These are phyloP conservation scores for Logfia minima DNA, from an alignment of 129 eudicot species.

Conservation along the genomic window DNA sequence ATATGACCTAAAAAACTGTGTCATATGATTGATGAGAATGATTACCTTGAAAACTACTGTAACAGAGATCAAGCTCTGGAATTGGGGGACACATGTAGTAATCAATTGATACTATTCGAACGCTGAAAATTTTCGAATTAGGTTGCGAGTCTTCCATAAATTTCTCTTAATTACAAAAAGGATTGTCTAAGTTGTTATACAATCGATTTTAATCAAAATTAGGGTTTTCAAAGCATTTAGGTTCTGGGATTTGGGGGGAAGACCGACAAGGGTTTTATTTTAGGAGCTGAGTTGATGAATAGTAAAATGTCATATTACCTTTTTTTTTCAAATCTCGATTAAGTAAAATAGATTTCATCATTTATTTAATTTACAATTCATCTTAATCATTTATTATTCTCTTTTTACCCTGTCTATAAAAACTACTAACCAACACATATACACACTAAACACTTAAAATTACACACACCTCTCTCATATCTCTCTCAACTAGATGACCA, in stretches of 20 bases:
- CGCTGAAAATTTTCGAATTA: constrained; percentile 53
- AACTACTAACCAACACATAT: no score
- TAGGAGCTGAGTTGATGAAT: no score
- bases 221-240: constrained; percentile 25
- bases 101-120: constrained; percentile 88
- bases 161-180: background rate
- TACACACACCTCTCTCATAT: no score
- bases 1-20: background rate
- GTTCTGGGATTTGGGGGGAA: background rate
- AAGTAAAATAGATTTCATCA: no score
- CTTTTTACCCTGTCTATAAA: no score
- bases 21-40: background rate
- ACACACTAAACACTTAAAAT: no score
- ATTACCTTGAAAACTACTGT: constrained; percentile 83
- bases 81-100: constrained; percentile 88
- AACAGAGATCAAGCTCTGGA: constrained; percentile 60
- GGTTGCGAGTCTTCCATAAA: constrained; percentile 53
- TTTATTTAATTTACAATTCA: no score
- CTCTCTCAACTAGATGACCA: no score
- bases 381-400: no score
- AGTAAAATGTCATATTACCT: no score
- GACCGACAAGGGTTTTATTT: background rate
- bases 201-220: background rate
- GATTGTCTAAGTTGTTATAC: background rate
- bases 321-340: no score